Evolutionary conservation across 108 stramenopile genomes (phyloP), one percentile per base, ranked within the genome.

Genomic region (Aurantiochytrium sp.): DNA sequence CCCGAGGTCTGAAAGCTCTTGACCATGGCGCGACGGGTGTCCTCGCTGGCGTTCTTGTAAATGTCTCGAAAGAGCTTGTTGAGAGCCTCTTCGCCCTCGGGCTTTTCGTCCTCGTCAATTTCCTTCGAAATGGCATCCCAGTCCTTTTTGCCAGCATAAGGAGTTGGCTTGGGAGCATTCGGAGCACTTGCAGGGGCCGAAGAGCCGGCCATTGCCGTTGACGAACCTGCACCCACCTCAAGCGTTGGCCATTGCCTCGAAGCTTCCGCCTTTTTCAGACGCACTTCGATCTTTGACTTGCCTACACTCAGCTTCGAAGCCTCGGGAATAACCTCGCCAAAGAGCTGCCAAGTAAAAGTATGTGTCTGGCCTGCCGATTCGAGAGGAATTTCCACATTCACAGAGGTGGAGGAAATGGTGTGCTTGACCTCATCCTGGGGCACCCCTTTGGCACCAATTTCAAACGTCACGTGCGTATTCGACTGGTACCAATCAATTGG

Each of bases 1-100:
- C 98, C 98, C 6, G 95, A 96, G 12, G 98, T 98, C 90, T 99
- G 98, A 91, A 96, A 98, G 59, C 93, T 94, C 91, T 99, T 99
- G 90, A 97, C 93, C 99, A 99, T 99, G 45, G 98, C 98, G 58
- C 97, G 93, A 43, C 95, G 90, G 4, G 98, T 98, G 35, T 98
- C 96, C 49, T 96, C 96, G 89, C 91, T 90, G 51, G 97, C 97
- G 90, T 97, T 93, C 58, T 90, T 91, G 90, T 99, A 99, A 59
- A 99, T 99, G 44, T 97, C 92, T 91, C 96, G 94, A 93, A 99
- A 99, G 12, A 99, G 95, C 83, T 93, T 93, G 91, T 99, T 98
- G 91, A 98, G 95, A 4, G 98, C 98, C 88, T 97, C 96, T 58
- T 99, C 98, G 0, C 98, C 98, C 73, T 96, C 94, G 25, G 98